Base-by-base conservation (phyloP, 1,284 basidiomycete genomes). In the Megacollybia platyphylla region DNA sequence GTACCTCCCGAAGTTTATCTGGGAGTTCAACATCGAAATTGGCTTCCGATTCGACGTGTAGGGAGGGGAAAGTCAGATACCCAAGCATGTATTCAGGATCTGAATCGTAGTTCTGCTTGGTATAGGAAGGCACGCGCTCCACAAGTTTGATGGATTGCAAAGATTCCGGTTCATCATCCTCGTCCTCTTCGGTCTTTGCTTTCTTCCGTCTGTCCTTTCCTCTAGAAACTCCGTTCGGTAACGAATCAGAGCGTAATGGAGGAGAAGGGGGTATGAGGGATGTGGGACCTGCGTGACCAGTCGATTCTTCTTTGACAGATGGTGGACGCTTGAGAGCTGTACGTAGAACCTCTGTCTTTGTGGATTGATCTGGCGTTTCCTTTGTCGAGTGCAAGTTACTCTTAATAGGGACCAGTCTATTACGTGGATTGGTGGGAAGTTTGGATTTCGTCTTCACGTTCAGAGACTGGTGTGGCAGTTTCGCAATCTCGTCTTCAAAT, bases 251-350 rank as follows among this genome's bases (percentile, higher is more conserved):
- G 41, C 36, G 36, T 38, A 68, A 67, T 20, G 76, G 75, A 11
- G 80, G 80, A n/a, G 80, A 81, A 8, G 81, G 80, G 8, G 79
- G 79, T 39, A 77, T 50, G 39, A 76, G 62, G 32, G 53, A 48
- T 7, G 54, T 53, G 39, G 38, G 42, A 15, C 36, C 36, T 20
- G 27, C n/a, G 0, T 11, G 15, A 3, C 13, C 26, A 35, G 45
- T 47, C 17, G 20, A 39, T 20, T 50, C 46, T n/a, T 41, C 43
- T 20, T 13, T 36, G 15, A 44, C 44, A 15, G 46, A 41, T 13
- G 45, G 27, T 7, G 40, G 11, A 15, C 50, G 48, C 43, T 49
- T 51, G 5, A 36, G 18, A 17, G 40, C 10, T 11, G 31, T 15
- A 11, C 31, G 10, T 34, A 2, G 4, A 34, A 15, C 31, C 11